phyloP scores from a whole-genome alignment of 495 filamentous ascomycete genomes.

The Massariosphaeria phaeospora region DNA sequence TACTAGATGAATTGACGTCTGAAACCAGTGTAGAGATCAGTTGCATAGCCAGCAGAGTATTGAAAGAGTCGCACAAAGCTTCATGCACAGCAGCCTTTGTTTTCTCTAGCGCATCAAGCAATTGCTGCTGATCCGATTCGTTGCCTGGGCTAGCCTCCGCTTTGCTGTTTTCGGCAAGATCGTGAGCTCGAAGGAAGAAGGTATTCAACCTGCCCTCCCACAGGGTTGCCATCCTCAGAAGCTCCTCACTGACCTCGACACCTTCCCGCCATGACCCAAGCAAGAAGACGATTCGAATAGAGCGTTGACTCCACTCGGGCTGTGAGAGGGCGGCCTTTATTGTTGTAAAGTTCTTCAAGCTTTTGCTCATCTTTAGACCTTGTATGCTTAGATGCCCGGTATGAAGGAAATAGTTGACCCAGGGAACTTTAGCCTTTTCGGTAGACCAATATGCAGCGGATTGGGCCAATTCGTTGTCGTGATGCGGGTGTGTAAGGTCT shows the following conservation, averaged over 20 bases:
- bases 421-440: slow-evolving; percentile 47
- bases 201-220: slow-evolving; percentile 86
- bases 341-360: slow-evolving; percentile 94
- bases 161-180: slow-evolving; percentile 45
- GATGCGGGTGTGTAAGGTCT: slow-evolving; percentile 91
- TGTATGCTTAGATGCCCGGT: slow-evolving; percentile 91
- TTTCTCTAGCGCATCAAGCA: slow-evolving; percentile 51
- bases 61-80: slow-evolving; percentile 80
- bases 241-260: slow-evolving; percentile 81
- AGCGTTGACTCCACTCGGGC: slow-evolving; percentile 74
- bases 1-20: slow-evolving; percentile 56
- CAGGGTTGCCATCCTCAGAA: slow-evolving; percentile 62
- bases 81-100: slow-evolving; percentile 60
- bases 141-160: neutral
- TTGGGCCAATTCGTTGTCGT: slow-evolving; percentile 85
- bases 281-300: slow-evolving; percentile 80
- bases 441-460: slow-evolving; percentile 75
- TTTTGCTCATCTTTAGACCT: slow-evolving; percentile 93
- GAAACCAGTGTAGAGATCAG: slow-evolving; percentile 69
- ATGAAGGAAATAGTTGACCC: slow-evolving; percentile 95
- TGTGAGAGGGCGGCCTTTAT: slow-evolving; percentile 74
- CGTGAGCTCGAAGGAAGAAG: slow-evolving; percentile 80
- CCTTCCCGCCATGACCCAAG: slow-evolving; percentile 85
- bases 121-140: slow-evolving; percentile 25
- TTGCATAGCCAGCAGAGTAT: slow-evolving; percentile 74